A percentile compares a stretch with the other conserved stretches of the same genome.
phyloP scores from a whole-genome alignment of 139 green algal species.

The Volvox africanus region DNA sequence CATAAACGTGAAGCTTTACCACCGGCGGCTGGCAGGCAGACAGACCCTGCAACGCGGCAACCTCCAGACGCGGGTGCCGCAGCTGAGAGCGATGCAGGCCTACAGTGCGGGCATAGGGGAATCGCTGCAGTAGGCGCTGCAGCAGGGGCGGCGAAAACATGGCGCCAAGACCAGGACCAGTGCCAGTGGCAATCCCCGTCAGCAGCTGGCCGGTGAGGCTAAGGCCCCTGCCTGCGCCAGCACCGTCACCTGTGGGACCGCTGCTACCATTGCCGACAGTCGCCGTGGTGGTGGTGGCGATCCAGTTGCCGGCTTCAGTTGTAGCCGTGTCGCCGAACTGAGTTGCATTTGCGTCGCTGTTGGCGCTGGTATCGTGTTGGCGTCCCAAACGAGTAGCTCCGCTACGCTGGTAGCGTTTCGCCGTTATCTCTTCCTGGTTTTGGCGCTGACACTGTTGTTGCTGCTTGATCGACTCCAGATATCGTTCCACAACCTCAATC shows the following conservation, averaged over 20 bases:
- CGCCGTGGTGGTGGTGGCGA: too few relatives aligned
- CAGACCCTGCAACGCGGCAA: neutral
- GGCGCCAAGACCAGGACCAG: neutral
- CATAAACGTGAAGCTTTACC: conserved; percentile 10
- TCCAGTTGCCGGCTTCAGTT: too few relatives aligned
- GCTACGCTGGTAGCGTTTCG: too few relatives aligned
- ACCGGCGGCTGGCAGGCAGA: neutral
- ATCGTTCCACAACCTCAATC: neutral
- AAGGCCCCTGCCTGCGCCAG: too few relatives aligned
- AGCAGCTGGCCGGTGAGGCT: too few relatives aligned
- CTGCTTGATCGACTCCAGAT: neutral
- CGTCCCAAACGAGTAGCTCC: too few relatives aligned
- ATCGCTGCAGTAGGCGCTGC: neutral
- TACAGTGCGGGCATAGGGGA: neutral
- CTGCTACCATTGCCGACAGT: too few relatives aligned
- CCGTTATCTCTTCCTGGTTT: neutral
- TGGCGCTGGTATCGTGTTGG: too few relatives aligned
- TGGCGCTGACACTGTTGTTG: neutral
- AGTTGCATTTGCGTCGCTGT: too few relatives aligned
- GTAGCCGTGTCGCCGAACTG: too few relatives aligned
- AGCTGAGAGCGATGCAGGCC: conserved; percentile 8
- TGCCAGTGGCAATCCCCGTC: too few relatives aligned
- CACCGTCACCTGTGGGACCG: too few relatives aligned
- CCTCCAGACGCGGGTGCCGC: conserved; percentile 11
- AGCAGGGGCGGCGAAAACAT: neutral